phyloP scores from a whole-genome alignment of 2,329 filamentous ascomycete species.

The Colletotrichum tofieldiae region DNA sequence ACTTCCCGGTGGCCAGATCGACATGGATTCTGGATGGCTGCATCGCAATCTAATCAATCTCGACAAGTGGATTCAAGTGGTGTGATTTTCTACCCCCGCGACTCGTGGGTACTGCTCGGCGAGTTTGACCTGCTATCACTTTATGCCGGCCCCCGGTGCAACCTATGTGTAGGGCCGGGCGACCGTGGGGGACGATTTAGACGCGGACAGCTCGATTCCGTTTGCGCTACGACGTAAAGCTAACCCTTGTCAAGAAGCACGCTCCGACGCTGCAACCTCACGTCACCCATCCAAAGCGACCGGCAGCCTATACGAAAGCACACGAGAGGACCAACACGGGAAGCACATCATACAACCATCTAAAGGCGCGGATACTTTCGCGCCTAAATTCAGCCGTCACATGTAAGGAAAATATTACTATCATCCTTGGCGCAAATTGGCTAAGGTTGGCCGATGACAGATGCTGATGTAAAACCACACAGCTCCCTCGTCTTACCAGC shows the following conservation, averaged over 20 bases:
- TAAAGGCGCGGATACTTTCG: conserved; percentile 20
- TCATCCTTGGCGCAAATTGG: neutral
- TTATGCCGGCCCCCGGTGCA: neutral
- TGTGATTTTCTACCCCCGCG: conserved; percentile 34
- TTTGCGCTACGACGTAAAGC: conserved; percentile 20
- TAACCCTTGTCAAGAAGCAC: conserved; percentile 10
- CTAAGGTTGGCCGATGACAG: conserved; percentile 24
- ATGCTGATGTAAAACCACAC: conserved; percentile 39
- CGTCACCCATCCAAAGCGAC: conserved; percentile 25
- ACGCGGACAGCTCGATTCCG: conserved; percentile 40
- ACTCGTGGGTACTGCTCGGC: conserved; percentile 8
- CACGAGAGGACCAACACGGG: conserved; percentile 7
- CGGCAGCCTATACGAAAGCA: conserved; percentile 5
- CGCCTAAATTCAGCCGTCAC: conserved; percentile 29
- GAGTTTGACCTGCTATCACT: neutral
- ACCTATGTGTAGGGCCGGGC: conserved; percentile 17
- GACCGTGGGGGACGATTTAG: conserved; percentile 23
- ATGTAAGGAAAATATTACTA: neutral
- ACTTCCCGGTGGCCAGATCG: conserved; percentile 17
- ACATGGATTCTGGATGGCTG: conserved; percentile 25
- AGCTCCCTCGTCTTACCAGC: neutral
- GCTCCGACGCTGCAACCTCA: conserved; percentile 35
- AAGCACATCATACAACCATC: conserved; percentile 24
- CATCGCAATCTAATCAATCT: conserved; percentile 39
- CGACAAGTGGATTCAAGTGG: conserved; percentile 17